Evolutionary conservation across 2,329 filamentous ascomycete genomes (phyloP), one percentile per base, ranked within the genome.

Genomic region (Epichloe amarillans): DNA sequence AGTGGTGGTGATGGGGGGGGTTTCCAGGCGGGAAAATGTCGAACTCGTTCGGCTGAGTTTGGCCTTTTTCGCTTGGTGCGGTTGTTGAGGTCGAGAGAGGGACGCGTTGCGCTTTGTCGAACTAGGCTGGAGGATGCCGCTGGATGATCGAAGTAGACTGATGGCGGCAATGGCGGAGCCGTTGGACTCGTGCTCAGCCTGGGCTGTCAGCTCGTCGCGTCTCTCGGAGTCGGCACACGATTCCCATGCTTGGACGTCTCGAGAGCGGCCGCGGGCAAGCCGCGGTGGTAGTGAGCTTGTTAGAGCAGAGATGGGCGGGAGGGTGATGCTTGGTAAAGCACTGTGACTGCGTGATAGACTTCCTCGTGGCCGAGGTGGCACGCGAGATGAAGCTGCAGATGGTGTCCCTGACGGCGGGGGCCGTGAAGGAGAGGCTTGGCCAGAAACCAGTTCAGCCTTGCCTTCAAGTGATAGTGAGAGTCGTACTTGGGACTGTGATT

Each of bases 171-270:
- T 79, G 50, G 87, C 88, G 41, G 86, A 90, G 21, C 87, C 88
- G 57, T 77, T 87, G 7, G 80, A 80, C 62, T 94, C 88, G 58
- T 87, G 82, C 67, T 91, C 85, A 10, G 86, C 86, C 57, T 88
- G 84, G n/a, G 79, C 79, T 21, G 84, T 89, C 50, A 95, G 71
- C 57, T 88, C 86, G 60, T 88, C 87, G 42, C 85, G 82, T 48
- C 79, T 71, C 57, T 93, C 86, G 7, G 83, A 82, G 62, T 95
- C 88, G 60, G 88, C 91, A 69, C 86, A 90, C 52, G 88, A 88
- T 61, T 95, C 88, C 91, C 91, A 96, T 6, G 85, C 86, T 47
- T 89, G 82, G 17, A 89, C 87, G 64, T 96, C 87, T 50, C 88
- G 82, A 52, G 90, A 95, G 51, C 91, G 79, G 50, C 87, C 87